Base-by-base conservation (phyloP, 176 grass and related monocot species). In the Triticum monococcum region DNA sequence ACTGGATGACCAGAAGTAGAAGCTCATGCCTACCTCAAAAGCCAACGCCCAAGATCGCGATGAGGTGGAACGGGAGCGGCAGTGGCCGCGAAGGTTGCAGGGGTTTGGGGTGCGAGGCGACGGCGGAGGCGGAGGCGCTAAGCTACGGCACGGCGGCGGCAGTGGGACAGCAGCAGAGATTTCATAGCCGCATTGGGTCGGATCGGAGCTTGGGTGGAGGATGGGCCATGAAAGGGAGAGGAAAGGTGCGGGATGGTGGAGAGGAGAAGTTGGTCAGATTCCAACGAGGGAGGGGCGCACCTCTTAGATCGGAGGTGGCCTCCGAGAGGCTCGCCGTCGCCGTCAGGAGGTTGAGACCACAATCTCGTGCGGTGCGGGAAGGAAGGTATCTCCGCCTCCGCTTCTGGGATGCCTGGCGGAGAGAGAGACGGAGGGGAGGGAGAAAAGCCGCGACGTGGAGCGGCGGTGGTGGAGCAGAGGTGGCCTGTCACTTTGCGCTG, bases 221-320 rank as follows among this genome's bases (percentile, higher is more conserved):
- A 74, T 48, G 43, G 23, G 50, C 16, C 50, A 54, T 54, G 50
- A 54, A 16, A 54, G 14, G 16, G 72, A 18, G 43, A 52, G 40
- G 72, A 75, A 75, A 75, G 72, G 72, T 75, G 4, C 12, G 43
- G 72, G 72, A 10, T 46, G 40, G 40, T 74, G 71, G 23, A 46
- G 23, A 74, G 78, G 56, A 64, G 7, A 23, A 64, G 80, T 17
- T 40, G 43, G 43, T 32, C 77, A 40, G 64, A 80, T 75, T 43
- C 75, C 68, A 69, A 43, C 0, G 36, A 60, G 82, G 68, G 24
- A 7, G 8, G n/a, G 72, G 50, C 37, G 16, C 72, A 77, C 83
- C 88, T 86, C 54, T 64, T 40, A 56, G 84, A 86, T 86, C 84
- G 79, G 40, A 78, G 31, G 84, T 40, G 41, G 52, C 56, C 30